Percentiles rank a stretch among this genome's conserved stretches.
Conservation (phyloP, 306 rosid species). For the Notholithocarpus densiflorus region DNA sequence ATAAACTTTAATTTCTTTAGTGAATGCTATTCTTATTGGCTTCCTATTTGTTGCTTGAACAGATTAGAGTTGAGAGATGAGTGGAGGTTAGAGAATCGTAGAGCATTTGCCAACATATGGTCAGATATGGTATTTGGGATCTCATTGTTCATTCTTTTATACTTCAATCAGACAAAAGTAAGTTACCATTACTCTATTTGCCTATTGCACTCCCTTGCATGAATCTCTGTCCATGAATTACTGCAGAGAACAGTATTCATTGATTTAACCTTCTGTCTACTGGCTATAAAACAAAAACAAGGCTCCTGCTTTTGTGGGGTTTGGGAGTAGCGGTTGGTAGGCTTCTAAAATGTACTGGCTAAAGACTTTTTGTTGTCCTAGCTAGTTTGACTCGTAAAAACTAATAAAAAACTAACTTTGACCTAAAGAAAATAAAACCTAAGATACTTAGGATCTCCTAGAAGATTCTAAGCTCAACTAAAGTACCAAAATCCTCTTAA, state of each 20-base stretch:
- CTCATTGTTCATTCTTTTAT: conserved; percentile 85
- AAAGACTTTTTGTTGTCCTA: no score
- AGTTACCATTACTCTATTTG: conserved; percentile 35
- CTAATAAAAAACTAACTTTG: no score
- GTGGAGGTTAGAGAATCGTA: conserved; percentile 87
- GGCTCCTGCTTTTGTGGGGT: no score
- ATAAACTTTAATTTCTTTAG: conserved; percentile 10
- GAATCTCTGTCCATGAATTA: background rate
- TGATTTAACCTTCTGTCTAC: background rate
- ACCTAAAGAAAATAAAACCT: no score
- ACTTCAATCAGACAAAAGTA: conserved; percentile 82
- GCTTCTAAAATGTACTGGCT: no score
- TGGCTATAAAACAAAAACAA: background rate
- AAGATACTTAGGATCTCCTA: no score
- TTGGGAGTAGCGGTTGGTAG: no score
- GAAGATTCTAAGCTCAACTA: no score
- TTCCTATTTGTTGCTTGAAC: conserved; percentile 35
- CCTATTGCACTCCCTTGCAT: conserved; percentile 14
- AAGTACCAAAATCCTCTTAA: no score
- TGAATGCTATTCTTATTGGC: conserved; percentile 23
- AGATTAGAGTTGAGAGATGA: conserved; percentile 90
- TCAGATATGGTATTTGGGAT: conserved; percentile 84
- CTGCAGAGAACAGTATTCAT: background rate
- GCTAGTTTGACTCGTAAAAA: no score
- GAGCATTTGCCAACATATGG: conserved; percentile 96